Evolutionary conservation across 768 basidiomycete genomes (phyloP), one percentile per base, ranked within the genome.

Genomic region (Mycena latifolia): DNA sequence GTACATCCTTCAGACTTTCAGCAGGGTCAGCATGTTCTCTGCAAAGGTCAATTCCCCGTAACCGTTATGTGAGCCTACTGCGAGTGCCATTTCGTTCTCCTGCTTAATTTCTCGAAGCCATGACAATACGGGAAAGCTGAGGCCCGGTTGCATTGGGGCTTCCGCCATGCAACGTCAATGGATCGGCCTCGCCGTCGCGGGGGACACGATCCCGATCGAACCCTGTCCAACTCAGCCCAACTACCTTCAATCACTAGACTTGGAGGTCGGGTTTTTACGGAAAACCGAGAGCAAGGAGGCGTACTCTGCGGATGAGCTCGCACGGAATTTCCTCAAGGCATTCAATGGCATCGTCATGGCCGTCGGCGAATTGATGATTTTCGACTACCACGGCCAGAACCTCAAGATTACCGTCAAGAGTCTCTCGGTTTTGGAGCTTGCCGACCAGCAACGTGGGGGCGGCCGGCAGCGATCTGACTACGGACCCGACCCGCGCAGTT

Each of bases 251-350:
- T 89, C 89, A 4, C 79, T 97, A 58, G 93, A 97, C 74, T 73
- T 99, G 24, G 92, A 98, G 77, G 82, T 91, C 61, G 88, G 88
- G 61, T 92, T 94, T 75, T 71, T 83, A 51, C 84, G 84, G 53
- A 84, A 85, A 2, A 76, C 80, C 27, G 87, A 91, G 65, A 83
- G 86, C 29, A 75, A 82, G 1, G 91, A 91, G 69, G 85, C 88
- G n/a, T 98, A 92, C 78, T 91, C 92, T 57, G 88, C 90, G 17
- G 97, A 99, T 66, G 95, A 98, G 33, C 92, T 99, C 80, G 85
- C 88, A 3, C 79, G 82, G 24, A 89, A 86, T 45, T 91, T 99
- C 75, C 73, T 93, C 70, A 87, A 88, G 66, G 90, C 90, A 0
- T 96, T 91, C 82, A 87, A 80, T 60, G 90, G 89, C 7, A 80